Conservation (phyloP, 2,329 filamentous ascomycete genomes). For the Fusarium solani-melongenae region DNA sequence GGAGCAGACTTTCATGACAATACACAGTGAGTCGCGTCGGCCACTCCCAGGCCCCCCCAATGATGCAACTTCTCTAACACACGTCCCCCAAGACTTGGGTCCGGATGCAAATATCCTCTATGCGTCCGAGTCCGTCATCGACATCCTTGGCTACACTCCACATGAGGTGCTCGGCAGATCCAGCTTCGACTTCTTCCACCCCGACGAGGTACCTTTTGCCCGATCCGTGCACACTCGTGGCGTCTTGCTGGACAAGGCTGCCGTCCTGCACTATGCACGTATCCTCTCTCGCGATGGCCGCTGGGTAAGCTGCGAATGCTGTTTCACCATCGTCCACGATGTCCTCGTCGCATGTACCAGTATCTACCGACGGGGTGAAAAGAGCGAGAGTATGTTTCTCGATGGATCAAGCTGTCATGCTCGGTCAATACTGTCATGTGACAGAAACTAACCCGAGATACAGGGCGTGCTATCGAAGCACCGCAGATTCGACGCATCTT, state of each 20-base stretch:
- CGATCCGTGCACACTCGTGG: constrained; percentile 78
- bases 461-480: constrained; percentile 81
- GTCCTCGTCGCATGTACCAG: constrained; percentile 87
- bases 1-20: constrained; percentile 92
- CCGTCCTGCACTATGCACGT: constrained; percentile 82
- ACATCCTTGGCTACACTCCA: constrained; percentile 84
- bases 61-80: constrained; percentile 5
- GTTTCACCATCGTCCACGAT: constrained; percentile 90
- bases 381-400: constrained; percentile 75
- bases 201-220: constrained; percentile 81
- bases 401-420: not conserved
- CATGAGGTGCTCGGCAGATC: constrained; percentile 80
- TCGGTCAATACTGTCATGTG: not conserved
- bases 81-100: constrained; percentile 65
- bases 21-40: constrained; percentile 74
- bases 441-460: constrained; percentile 10
- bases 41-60: no score
- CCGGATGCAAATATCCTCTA: constrained; percentile 83
- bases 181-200: constrained; percentile 88
- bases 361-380: constrained; percentile 75
- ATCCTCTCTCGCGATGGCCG: constrained; percentile 75
- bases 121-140: constrained; percentile 83
- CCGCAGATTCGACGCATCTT: constrained; percentile 83
- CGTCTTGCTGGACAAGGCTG: constrained; percentile 83
- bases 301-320: constrained; percentile 87